These are phyloP conservation scores for Pseudocercospora fijiensis DNA, from an alignment of 2,329 filamentous ascomycete genomes.

Conservation along the genomic window DNA sequence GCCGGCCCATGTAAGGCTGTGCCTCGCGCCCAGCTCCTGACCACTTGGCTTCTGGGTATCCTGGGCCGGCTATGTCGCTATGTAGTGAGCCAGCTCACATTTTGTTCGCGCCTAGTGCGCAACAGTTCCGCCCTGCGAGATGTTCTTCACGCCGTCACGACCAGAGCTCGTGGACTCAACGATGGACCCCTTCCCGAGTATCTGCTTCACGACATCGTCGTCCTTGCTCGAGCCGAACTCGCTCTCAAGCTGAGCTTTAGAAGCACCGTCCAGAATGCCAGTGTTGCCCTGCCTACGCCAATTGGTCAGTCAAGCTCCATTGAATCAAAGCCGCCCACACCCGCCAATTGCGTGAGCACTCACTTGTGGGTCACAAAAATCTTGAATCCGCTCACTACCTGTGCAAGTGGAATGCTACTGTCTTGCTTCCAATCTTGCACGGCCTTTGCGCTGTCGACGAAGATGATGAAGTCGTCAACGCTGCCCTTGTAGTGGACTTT, in stretches of 20 bases:
- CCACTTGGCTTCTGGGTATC: background rate
- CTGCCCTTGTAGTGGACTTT: conserved; percentile 86
- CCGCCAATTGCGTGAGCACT: conserved; percentile 39
- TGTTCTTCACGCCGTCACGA: conserved; percentile 47
- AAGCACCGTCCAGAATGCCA: conserved; percentile 73
- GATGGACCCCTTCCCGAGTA: conserved; percentile 71
- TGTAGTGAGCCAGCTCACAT: conserved; percentile 6
- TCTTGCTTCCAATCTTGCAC: conserved; percentile 82
- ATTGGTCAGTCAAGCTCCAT: background rate
- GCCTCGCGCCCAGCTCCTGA: background rate
- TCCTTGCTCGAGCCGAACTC: conserved; percentile 82
- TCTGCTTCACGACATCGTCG: conserved; percentile 78
- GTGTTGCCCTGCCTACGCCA: conserved; percentile 74
- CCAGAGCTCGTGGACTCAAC: conserved; percentile 55
- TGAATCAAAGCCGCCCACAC: conserved; percentile 5
- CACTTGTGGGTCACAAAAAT: conserved; percentile 89
- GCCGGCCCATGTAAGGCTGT: background rate
- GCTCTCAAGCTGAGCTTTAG: conserved; percentile 71
- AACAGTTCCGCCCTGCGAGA: conserved; percentile 40
- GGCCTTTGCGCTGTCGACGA: conserved; percentile 59
- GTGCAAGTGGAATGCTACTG: conserved; percentile 71
- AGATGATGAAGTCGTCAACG: conserved; percentile 67
- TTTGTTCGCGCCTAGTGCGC: conserved; percentile 27
- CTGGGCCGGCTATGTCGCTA: background rate
- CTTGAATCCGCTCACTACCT: conserved; percentile 86